phyloP scores from a whole-genome alignment of 306 rosid genomes.

The Cicer bijugum region DNA sequence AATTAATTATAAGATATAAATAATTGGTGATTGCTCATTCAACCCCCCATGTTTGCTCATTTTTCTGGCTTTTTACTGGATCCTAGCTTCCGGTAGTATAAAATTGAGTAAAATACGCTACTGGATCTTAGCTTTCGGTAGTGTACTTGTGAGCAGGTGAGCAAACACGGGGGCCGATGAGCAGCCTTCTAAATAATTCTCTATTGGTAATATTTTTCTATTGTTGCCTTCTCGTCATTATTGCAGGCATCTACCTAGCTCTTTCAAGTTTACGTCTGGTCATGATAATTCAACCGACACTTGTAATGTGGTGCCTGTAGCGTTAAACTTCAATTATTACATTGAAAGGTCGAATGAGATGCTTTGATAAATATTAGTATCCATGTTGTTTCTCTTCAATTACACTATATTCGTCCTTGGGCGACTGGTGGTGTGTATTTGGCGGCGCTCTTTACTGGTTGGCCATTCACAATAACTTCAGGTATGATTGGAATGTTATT shows the following conservation, averaged over 20 bases:
- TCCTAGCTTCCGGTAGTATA: too few species aligned
- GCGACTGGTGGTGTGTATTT: background rate
- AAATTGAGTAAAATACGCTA: too few species aligned
- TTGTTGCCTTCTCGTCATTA: background rate
- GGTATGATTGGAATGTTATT: constrained; percentile 4
- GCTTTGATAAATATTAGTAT: background rate
- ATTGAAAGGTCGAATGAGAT: background rate
- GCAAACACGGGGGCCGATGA: too few species aligned
- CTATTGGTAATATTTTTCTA: background rate
- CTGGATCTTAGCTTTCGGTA: too few species aligned
- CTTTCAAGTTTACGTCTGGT: background rate
- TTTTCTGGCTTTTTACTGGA: too few species aligned
- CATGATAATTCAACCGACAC: background rate
- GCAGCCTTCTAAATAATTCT: background rate
- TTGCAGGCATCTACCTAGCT: background rate
- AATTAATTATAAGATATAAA: background rate
- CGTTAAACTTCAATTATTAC: background rate
- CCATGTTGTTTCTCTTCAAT: background rate
- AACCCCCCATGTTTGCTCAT: too few species aligned
- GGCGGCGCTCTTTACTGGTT: background rate
- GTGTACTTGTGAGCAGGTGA: too few species aligned
- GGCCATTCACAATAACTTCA: background rate
- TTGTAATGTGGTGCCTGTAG: background rate
- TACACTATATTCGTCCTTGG: background rate
- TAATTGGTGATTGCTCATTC: too few species aligned